Base-by-base conservation (phyloP, 768 basidiomycete genomes). In the Erythrobasidium yunnanense region DNA sequence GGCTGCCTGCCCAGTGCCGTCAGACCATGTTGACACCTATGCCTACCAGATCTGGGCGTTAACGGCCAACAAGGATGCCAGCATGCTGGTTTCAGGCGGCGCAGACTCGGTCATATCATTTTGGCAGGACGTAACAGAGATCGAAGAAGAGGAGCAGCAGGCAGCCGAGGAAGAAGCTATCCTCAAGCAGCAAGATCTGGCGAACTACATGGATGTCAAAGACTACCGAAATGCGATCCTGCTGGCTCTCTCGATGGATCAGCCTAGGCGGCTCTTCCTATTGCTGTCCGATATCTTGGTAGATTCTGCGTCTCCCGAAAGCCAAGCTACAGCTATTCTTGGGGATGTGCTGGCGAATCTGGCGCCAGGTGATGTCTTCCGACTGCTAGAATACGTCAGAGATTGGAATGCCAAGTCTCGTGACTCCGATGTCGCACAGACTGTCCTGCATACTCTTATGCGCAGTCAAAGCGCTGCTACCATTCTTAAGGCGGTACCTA, bases 391-490 rank as follows among this genome's bases (percentile, higher is more conserved):
- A 18, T 91, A 88, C 76, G 81, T 90, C 47, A 81, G 88, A 50
- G 85, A 87, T 70, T 99, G 95, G 95, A 99, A 97, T 76, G 84
- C 91, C n/a, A 86, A 85, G 68, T 87, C 87, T n/a, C 85, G 85
- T 73, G 90, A 88, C 22, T 87, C 87, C 68, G 80, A 78, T 18
- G 81, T 95, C 47, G 93, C 93, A 5, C 38, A 99, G 77, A 79
- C 79, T 32, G 80, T 96, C 45, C 77, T 99, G 63, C 83, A 87
- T 73, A 85, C 90, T 3, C 77, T 96, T 54, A 76, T 96, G 68
- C 88, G 87, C 76, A 77, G 87, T 68, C 83, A 85, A 29, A 78
- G 84, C 0, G 83, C 86, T 4, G 86, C 87, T 33, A 85, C 90
- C 34, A 78, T 99, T 50, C 77, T 85, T 52, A 76, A 78, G 30